Base-by-base conservation (phyloP, 345 rosid genomes). In the Sapria himalayana region DNA sequence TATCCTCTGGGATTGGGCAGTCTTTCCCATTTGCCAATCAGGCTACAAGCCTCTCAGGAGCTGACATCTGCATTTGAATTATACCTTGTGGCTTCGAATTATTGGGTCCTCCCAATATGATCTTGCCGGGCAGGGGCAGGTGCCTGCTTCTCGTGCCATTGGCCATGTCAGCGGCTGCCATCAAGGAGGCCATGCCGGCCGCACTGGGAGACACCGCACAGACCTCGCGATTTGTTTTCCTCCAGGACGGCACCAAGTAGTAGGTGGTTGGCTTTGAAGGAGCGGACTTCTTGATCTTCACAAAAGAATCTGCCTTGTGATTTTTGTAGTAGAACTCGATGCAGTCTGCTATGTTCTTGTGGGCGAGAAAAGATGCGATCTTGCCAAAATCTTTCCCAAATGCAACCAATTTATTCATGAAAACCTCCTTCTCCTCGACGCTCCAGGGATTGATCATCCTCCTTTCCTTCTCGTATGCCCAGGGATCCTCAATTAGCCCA, bases 291-390 rank as follows among this genome's bases (percentile, higher is more conserved):
- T 75, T 81, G 25, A 72, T 70, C 56, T 66, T 81, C 72, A 70
- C 71, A 64, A 91, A 84, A 60, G 64, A 55, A 60, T 76, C 99
- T 49, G 95, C 77, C 51, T 91, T 91, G 67, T 80, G 99, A 54
- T 91, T 91, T 55, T 84, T 91, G 71, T 84, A 91, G 63, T 91
- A 91, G 59, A 84, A 91, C 54, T 84, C 79, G 23, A 91, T 75
- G 55, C 99, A 91, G 57, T 80, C 95, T 14, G 99, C 95, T 57
- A 85, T 82, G 33, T 78, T 79, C 67, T 84, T 91, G 52, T 80
- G 77, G 40, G 74, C 73, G 41, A 91, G 79, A 63, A 57, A 82
- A 17, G 93, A 64, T 57, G 95, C 81, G 53, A 91, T 77, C 64
- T 66, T 79, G 39, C 58, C 54, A 57, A 91, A 91, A 64, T 84